Percentiles rank a stretch among this genome's conserved stretches.
phyloP scores from a whole-genome alignment of 2,329 filamentous ascomycete genomes.

The Lasiodiplodia sp. region DNA sequence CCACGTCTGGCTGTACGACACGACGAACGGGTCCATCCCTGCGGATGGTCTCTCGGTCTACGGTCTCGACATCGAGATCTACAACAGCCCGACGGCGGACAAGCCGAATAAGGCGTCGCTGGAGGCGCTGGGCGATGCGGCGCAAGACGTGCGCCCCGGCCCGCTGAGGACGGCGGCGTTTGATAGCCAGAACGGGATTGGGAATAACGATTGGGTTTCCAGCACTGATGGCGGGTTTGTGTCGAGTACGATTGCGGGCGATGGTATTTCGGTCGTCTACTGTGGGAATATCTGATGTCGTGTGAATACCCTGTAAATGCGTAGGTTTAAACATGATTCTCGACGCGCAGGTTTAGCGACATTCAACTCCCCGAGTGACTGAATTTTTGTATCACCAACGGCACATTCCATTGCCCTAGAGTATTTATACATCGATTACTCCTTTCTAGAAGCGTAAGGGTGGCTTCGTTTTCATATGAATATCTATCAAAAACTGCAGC shows the following conservation, averaged over 20 bases:
- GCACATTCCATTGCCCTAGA: neutral
- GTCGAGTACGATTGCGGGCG: neutral
- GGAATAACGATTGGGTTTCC: slow-evolving; percentile 3
- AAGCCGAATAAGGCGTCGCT: neutral
- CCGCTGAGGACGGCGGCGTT: slow-evolving; percentile 3
- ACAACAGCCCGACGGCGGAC: neutral
- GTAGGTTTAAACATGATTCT: neutral
- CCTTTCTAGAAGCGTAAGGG: neutral
- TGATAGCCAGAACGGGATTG: neutral
- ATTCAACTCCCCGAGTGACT: neutral
- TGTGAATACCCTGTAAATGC: too few species aligned
- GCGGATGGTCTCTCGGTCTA: neutral
- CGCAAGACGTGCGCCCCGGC: neutral
- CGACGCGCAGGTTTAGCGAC: neutral
- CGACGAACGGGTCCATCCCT: neutral
- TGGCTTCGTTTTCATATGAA: neutral
- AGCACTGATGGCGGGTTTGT: slow-evolving; percentile 4
- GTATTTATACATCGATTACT: neutral
- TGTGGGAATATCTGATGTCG: neutral
- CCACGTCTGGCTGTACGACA: slow-evolving; percentile 8
- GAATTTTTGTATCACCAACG: neutral
- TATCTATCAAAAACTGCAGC: neutral
- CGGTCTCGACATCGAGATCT: neutral
- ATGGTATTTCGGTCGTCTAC: neutral
- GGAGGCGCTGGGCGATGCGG: neutral